Base-by-base conservation (phyloP, 1,139 yeast species). In the Nakaseomyces glabratus region DNA sequence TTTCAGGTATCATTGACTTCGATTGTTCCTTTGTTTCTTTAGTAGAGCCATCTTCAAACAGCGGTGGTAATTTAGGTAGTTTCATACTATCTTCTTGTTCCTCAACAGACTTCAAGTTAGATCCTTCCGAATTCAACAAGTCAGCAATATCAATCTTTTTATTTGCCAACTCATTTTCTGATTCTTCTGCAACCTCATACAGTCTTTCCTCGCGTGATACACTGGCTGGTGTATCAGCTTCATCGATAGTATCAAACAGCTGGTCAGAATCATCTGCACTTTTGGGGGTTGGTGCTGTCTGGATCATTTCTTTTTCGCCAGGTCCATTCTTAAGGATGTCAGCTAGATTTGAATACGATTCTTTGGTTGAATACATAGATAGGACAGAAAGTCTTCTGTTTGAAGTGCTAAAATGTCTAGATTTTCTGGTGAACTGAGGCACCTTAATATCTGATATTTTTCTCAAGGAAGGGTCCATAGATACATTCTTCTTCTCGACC, bases 381-480 rank as follows among this genome's bases (percentile, higher is more conserved):
- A 80, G 58, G 8, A 79, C 81, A 14, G 85, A 76, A 34, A 78
- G 62, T 49, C 90, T 68, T 58, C 76, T 79, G 51, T 73, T 74
- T 2, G 77, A 72, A 36, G 68, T 68, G 28, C 77, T 69, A 54
- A 73, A 77, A 40, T 72, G 66, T 49, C 74, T 68, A 2, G 84
- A 76, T 48, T 74, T 73, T 55, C 85, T 70, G 0, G 85, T 73
- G 21, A 78, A 82, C 44, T 72, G 73, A 16, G 88, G 88, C 40
- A 79, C 73, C 38, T 66, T 68, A 26, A 79, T 76, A 43, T 73
- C 78, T 10, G 81, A 71, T 34, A 79, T 65, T 12, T 61, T 65
- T 34, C 58, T 61, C 28, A 67, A 67, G n/a, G 30, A 26, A 6
- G 21, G 21, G 11, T 26, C 30, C 6, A 20, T 11, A 19, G 21